Percentiles rank a stretch among this genome's conserved stretches.
These are phyloP conservation scores for Paxillus ammoniavirescens DNA, from an alignment of 768 basidiomycete species.

Conservation along the genomic window DNA sequence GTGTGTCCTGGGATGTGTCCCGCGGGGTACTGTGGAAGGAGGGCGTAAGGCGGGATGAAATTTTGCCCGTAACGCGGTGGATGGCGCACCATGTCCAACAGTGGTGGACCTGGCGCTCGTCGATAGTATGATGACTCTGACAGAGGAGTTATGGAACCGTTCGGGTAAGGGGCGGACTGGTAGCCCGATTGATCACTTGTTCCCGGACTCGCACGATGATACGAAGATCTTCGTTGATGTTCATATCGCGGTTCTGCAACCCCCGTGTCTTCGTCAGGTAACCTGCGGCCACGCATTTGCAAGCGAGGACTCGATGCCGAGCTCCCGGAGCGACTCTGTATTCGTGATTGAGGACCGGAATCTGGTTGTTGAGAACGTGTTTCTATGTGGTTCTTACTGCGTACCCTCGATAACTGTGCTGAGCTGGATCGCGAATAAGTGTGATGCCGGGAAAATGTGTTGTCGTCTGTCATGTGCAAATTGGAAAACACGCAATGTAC, in stretches of 20 bases:
- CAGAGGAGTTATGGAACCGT: conserved; percentile 3
- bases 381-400: conserved; percentile 36
- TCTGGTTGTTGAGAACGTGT: conserved; percentile 27
- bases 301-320: conserved; percentile 49
- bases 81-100: conserved; percentile 20
- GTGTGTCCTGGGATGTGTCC: conserved; percentile 22
- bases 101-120: conserved; percentile 16
- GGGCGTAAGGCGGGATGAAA: conserved; percentile 15
- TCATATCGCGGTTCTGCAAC: conserved; percentile 24
- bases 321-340: conserved; percentile 46
- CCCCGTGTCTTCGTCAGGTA: conserved; percentile 40
- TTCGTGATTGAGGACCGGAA: conserved; percentile 43
- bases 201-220: conserved; percentile 18
- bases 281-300: conserved; percentile 37
- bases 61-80: conserved; percentile 15
- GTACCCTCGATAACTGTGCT: conserved; percentile 32
- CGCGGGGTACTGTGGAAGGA: conserved; percentile 12
- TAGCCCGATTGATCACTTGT: conserved; percentile 14
- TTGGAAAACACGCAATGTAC: conserved; percentile 1
- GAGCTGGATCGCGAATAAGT: conserved; percentile 31
- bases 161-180: conserved; percentile 11
- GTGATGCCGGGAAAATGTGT: conserved; percentile 28
- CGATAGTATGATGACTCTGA: conserved; percentile 14
- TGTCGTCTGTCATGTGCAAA: conserved; percentile 21
- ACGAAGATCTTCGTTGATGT: conserved; percentile 12